Evolutionary conservation across 257 asterid genomes (phyloP).

Genomic region (Nicotiana otophora): DNA sequence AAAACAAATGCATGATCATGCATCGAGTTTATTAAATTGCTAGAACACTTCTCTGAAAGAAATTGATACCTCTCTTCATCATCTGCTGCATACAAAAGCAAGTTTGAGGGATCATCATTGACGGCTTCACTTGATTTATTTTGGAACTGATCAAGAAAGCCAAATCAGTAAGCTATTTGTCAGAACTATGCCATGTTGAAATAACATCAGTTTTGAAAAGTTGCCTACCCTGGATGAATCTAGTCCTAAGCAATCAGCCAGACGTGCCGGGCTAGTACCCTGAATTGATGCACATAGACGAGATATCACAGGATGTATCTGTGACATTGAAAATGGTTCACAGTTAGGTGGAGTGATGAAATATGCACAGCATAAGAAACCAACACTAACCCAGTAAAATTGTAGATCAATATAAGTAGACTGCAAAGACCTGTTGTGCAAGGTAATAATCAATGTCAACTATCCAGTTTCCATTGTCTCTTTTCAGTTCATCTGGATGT

Average conservation of each 20-base stretch:
- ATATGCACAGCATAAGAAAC: constrained; percentile 10
- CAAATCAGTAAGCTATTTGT: background rate
- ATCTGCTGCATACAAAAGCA: constrained; percentile 47
- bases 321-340: constrained; percentile 24
- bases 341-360: constrained; percentile 15
- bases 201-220: background rate
- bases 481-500: constrained; percentile 93
- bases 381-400: constrained; percentile 1
- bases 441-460: constrained; percentile 94
- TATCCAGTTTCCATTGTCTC: constrained; percentile 70
- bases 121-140: constrained; percentile 53
- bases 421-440: constrained; percentile 73
- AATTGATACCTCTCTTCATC: constrained; percentile 76
- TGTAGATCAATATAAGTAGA: constrained; percentile 8
- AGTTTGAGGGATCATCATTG: constrained; percentile 60
- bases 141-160: constrained; percentile 61
- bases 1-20: background rate
- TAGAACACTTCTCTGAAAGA: constrained; percentile 9
- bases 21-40: background rate
- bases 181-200: background rate
- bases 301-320: constrained; percentile 98
- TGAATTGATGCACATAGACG: constrained; percentile 94
- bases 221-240: constrained; percentile 79
- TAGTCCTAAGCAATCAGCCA: constrained; percentile 98
- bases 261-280: constrained; percentile 95